Base-by-base conservation (phyloP, 768 basidiomycete species). In the Tylopilus felleus region DNA sequence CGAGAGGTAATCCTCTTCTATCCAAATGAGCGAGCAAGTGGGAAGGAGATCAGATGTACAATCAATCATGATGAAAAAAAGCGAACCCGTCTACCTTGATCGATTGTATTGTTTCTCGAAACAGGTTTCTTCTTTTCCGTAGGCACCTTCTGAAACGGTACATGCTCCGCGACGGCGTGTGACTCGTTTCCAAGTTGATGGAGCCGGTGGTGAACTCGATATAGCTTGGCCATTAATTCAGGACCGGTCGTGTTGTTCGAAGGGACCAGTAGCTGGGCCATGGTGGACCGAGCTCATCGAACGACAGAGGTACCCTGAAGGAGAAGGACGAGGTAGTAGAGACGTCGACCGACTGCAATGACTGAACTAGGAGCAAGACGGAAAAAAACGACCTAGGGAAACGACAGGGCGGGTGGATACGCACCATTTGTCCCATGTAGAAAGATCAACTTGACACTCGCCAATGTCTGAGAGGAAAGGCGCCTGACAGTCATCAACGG, bases 401-500 rank as follows among this genome's bases (percentile, higher is more conserved):
- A 8, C 35, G 3, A 17, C 6, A 5, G 4, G 16, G 35, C 8
- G 2, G 29, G 16, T 6, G 35, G 35, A 16, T 36, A 17, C 35
- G 3, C 8, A 36, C 35, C 16, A 36, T 17, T 36, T 77, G 64
- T 9, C 82, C 83, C n/a, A 75, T 76, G 57, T 80, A 90, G 29
- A 91, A 68, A 1, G 74, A n/a, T n/a, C 84, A 49, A 86, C 76
- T 3, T 71, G 69, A 47, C 79, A 77, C 0, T 78, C 65, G 4
- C 86, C 85, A 44, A 89, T 77, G 31, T 62, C 54, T 7, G 71
- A 39, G n/a, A 80, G 57, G 17, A 81, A 65, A 4, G 88, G 88
- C 1, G 51, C 35, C 10, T 55, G 36, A 17, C 87, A 86, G 56
- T 90, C 74, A 51, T 91, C 88, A 1, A 81, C 54, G n/a, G n/a